Evolutionary conservation across 1,284 basidiomycete genomes (phyloP), one percentile per base, ranked within the genome.

Genomic region (Fomitopsis betulina): DNA sequence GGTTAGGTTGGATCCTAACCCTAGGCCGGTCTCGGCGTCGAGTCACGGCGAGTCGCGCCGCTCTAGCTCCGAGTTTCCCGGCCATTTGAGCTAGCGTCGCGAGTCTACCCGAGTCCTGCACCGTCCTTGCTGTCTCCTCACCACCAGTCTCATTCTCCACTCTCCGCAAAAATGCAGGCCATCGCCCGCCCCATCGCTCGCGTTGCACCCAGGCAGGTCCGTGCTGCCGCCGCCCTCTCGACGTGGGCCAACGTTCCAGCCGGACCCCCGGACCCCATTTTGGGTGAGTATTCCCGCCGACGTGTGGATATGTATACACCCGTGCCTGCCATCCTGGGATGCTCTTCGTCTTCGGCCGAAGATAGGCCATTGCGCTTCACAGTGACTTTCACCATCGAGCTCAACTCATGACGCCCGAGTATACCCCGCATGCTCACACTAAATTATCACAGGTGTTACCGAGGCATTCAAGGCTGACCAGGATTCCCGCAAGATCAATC

Each of bases 381-480:
- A n/a, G n/a, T 32, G 30, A n/a, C 50, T 52, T 53, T 3, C 17
- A n/a, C 25, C 15, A 8, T 56, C 55, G 43, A 50, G 42, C 37
- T 30, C 39, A 32, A 33, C 38, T 32, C 25, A 51, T 40, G 43
- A 39, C 27, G 43, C 23, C 43, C 35, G 53, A 54, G 7, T 39
- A 38, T 50, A 37, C 9, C 45, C 57, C 45, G 53, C 43, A 37
- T 51, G 40, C 45, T 54, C 52, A 47, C 57, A 17, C 37, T 17
- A 40, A 37, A 37, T 12, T 53, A 40, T 35, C 37, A 8, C 66
- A 84, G 93, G 93, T 65, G 87, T 97, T 59, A 89, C 91, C 42
- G 95, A 97, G 75, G 94, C 95, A 27, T 97, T 95, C 84, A 98
- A 96, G 80, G 90, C 91, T 57, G 94, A 97, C 84, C 87, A 87